Conservation (phyloP, 352 stramenopile genomes). For the Globisporangium paroecandrum region DNA sequence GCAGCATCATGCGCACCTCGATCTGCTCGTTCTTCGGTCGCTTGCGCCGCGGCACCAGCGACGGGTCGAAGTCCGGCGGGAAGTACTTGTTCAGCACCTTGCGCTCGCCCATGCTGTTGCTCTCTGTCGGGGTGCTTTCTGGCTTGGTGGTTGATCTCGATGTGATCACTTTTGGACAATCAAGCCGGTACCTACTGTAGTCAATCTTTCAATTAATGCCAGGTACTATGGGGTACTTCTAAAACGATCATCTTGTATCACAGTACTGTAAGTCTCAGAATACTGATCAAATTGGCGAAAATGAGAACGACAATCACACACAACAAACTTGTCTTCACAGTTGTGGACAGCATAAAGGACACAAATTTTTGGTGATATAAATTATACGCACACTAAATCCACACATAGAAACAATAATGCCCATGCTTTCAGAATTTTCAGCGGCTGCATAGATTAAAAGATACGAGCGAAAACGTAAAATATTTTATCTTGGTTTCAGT, state of each 20-base stretch:
- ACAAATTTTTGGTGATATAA: conserved; percentile 5
- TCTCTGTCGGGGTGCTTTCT: neutral
- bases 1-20: conserved; percentile 99
- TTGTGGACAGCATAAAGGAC: conserved; percentile 1
- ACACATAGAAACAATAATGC: neutral
- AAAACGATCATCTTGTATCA: too few species aligned
- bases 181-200: neutral
- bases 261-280: too few species aligned
- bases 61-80: conserved; percentile 98
- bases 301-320: too few species aligned
- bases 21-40: conserved; percentile 95
- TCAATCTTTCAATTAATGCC: neutral
- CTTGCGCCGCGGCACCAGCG: conserved; percentile 92
- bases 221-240: neutral
- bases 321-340: neutral
- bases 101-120: conserved; percentile 94
- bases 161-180: neutral
- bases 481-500: conserved; percentile 2
- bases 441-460: neutral
- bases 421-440: neutral
- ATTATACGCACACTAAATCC: conserved; percentile 1
- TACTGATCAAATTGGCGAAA: too few species aligned
- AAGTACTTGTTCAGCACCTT: conserved; percentile 99
- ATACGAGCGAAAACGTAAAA: neutral
- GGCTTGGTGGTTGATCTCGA: neutral